phyloP scores from a whole-genome alignment of 345 rosid genomes.

The Ceriops tagal region DNA sequence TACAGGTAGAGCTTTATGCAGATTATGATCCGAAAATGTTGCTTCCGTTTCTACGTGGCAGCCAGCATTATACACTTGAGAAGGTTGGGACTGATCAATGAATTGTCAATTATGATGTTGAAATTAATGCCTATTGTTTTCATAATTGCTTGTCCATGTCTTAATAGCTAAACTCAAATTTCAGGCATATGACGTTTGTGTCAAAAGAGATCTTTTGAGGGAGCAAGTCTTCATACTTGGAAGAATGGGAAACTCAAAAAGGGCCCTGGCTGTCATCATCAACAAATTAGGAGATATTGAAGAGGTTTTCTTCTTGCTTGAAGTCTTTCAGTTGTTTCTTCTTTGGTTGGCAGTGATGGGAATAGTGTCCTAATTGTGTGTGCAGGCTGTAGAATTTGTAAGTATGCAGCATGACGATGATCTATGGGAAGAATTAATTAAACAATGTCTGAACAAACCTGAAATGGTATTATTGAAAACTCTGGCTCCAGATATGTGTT shows the following conservation, averaged over 20 bases:
- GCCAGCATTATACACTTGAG: conserved; percentile 95
- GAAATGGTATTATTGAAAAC: conserved; percentile 68
- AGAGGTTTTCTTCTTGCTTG: conserved; percentile 51
- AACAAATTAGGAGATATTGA: conserved; percentile 89
- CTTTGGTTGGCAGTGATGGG: conserved; percentile 8
- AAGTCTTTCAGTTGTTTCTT: conserved; percentile 12
- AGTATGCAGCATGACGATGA: conserved; percentile 96
- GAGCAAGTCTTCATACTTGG: conserved; percentile 98
- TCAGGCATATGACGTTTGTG: conserved; percentile 91
- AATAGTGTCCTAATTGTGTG: conserved; percentile 19
- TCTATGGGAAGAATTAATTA: conserved; percentile 97
- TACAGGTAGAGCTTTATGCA: conserved; percentile 89
- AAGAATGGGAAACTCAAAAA: conserved; percentile 93
- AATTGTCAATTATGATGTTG: conserved; percentile 11
- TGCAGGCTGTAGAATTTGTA: conserved; percentile 98
- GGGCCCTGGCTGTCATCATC: conserved; percentile 88
- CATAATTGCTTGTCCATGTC: conserved; percentile 1
- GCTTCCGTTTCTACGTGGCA: conserved; percentile 93
- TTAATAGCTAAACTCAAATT: conserved; percentile 29
- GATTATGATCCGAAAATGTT: conserved; percentile 90
- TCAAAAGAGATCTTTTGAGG: conserved; percentile 65
- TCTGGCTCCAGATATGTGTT: neutral
- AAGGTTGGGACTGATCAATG: conserved; percentile 55
- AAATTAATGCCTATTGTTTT: conserved; percentile 2
- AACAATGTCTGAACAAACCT: conserved; percentile 90